Evolutionary conservation across 2,329 filamentous ascomycete genomes (phyloP), one percentile per base, ranked within the genome.

Genomic region (Microascus cirrosus): DNA sequence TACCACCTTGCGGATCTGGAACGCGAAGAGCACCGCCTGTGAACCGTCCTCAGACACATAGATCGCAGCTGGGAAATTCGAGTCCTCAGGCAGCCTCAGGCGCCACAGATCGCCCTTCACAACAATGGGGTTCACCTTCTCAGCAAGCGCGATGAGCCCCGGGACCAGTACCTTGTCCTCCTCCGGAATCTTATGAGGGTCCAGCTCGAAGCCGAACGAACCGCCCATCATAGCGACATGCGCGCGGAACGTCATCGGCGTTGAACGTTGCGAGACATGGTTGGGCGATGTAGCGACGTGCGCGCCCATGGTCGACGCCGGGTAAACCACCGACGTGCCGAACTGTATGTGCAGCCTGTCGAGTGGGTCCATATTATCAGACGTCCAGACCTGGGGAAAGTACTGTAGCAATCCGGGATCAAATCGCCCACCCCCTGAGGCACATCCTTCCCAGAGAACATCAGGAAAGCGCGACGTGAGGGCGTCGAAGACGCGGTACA

Each of bases 161-260:
- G 83, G 83, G 0, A 87, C 73, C 34, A 73, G 71, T 0, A 70
- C 73, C 53, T 70, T 73, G n/a, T 86, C 83, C 13, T 77, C 76
- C 0, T 71, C 71, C 0, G 69, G 68, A 6, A 84, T 74, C 8
- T 77, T 72, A 0, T 69, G 70, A 0, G 83, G 84, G 63, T 85
- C 75, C 8, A 87, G 74, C 65, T 87, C 83, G 12, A 86, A 75
- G 0, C 84, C 84, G 62, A 86, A 86, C 0, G 81, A 84, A 1
- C 83, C 83, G 58, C 84, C 84, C 83, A 86, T 86, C 73, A 85
- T 82, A 6, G 84, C 84, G 0, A 86, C 83, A 58, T 86, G 83
- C 0, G 79, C 82, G 36, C 84, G 81, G 71, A 86, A 86, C 1
- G 68, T 67, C 13, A 86, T 73, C 0, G 82, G 77, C 1, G 78